A percentile compares a stretch with the other conserved stretches of the same genome.
These are phyloP conservation scores for Diaporthe vaccinii DNA, from an alignment of 2,329 filamentous ascomycete species.

Conservation along the genomic window DNA sequence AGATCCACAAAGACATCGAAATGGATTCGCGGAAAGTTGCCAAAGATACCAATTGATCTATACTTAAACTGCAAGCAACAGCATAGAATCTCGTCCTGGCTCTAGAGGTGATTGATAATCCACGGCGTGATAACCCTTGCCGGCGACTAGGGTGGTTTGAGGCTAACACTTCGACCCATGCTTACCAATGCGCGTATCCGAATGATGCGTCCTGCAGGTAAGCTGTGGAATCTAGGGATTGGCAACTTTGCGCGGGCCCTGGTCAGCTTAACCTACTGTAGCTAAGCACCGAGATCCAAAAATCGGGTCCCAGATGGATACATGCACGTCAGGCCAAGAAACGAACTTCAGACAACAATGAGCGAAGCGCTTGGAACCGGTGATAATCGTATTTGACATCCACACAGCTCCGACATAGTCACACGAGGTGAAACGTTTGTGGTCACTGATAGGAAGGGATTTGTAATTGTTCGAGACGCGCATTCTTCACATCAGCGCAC, in stretches of 20 bases:
- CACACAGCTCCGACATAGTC: neutral
- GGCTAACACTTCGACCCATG: neutral
- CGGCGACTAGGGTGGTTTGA: neutral
- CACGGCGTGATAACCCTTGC: neutral
- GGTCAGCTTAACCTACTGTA: neutral
- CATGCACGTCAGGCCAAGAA: neutral
- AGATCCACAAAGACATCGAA: neutral
- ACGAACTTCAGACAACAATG: neutral
- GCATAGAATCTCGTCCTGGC: neutral
- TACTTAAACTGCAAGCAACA: no score
- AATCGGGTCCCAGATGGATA: neutral
- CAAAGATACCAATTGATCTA: neutral
- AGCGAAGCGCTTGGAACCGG: neutral
- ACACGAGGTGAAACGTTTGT: no score
- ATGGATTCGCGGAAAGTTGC: neutral
- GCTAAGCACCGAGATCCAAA: neutral
- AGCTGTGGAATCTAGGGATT: neutral
- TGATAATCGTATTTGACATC: neutral
- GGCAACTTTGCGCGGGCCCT: neutral
- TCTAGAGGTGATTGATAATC: conserved; percentile 17
- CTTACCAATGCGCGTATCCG: conserved; percentile 3
- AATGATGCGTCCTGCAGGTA: neutral
- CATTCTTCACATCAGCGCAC: no score
- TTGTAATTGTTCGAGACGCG: neutral
- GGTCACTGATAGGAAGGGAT: neutral